A percentile compares a stretch with the other conserved stretches of the same genome.
phyloP scores from a whole-genome alignment of 352 stramenopile species.

The Globisporangium sylvaticum region DNA sequence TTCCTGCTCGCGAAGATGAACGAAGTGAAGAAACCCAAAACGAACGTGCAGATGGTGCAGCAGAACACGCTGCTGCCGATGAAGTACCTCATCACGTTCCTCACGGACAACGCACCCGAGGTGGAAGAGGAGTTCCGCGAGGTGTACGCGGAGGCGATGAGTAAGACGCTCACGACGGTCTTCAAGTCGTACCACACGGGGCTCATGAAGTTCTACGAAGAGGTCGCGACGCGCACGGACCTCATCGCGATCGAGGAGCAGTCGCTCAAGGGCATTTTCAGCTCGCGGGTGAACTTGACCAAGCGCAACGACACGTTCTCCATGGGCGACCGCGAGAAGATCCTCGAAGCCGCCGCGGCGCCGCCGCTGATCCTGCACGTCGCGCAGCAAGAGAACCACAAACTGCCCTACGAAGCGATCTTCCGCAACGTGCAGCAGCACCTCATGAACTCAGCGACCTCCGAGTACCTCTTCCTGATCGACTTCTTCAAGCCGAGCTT shows the following conservation, averaged over 20 bases:
- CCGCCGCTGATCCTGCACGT: conserved; percentile 94
- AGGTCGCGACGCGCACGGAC: conserved; percentile 91
- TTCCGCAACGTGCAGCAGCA: conserved; percentile 96
- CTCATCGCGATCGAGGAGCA: conserved; percentile 95
- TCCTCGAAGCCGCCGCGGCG: conserved; percentile 77
- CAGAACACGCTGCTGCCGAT: conserved; percentile 96
- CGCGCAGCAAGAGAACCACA: conserved; percentile 86
- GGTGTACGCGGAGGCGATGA: conserved; percentile 97
- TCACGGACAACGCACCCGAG: conserved; percentile 89
- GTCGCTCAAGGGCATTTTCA: conserved; percentile 86
- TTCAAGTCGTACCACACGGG: conserved; percentile 97
- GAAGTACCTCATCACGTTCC: conserved; percentile 94
- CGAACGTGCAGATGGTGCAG: conserved; percentile 98
- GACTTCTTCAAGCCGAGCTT: conserved; percentile 89
- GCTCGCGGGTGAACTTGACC: conserved; percentile 89
- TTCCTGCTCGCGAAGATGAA: conserved; percentile 94
- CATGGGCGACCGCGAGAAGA: conserved; percentile 88
- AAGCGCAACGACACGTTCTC: conserved; percentile 96
- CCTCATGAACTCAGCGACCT: conserved; percentile 96
- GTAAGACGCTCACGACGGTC: conserved; percentile 92
- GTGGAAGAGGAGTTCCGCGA: conserved; percentile 94
- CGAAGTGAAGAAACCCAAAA: conserved; percentile 95
- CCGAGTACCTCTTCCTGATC: conserved; percentile 96
- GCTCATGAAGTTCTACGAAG: conserved; percentile 93
- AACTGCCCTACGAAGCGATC: conserved; percentile 95